Conservation (phyloP, 2,329 filamentous ascomycete species). For the Sordariomycetes sp. region DNA sequence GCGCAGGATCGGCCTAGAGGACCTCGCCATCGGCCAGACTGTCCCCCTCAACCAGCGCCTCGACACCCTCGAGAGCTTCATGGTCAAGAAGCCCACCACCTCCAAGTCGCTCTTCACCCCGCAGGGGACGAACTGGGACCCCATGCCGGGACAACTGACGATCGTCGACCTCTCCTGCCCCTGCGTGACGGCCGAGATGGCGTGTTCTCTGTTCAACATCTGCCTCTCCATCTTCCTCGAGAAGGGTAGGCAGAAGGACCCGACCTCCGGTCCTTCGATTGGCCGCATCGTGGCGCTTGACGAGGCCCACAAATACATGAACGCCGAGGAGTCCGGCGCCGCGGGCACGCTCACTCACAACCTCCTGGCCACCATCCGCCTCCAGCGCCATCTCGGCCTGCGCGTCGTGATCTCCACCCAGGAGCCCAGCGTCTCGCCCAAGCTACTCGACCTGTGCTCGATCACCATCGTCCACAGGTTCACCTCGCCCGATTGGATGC, state of each 20-base stretch:
- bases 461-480: conserved; percentile 67
- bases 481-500: conserved; percentile 53
- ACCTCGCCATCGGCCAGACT: conserved; percentile 36
- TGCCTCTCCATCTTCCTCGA: conserved; percentile 57
- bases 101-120: no score
- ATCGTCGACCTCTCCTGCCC: conserved; percentile 62
- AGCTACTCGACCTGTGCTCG: conserved; percentile 60
- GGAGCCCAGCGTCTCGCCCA: conserved; percentile 60
- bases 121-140: conserved; percentile 7
- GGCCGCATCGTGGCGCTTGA: conserved; percentile 60
- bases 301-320: conserved; percentile 72
- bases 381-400: conserved; percentile 59
- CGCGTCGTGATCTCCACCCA: conserved; percentile 66
- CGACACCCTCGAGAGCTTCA: conserved; percentile 53
- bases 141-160: conserved; percentile 21
- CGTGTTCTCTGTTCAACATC: conserved; percentile 64
- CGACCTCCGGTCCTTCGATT: conserved; percentile 12
- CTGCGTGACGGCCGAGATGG: conserved; percentile 54
- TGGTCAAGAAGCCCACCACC: conserved; percentile 19
- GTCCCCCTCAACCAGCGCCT: conserved; percentile 49
- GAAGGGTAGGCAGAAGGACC: conserved; percentile 18
- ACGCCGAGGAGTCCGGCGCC: conserved; percentile 31
- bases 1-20: conserved; percentile 13
- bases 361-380: conserved; percentile 52
- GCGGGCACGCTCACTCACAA: conserved; percentile 48